These are phyloP conservation scores for Boletus bicolor DNA, from an alignment of 768 basidiomycete species.

Conservation along the genomic window DNA sequence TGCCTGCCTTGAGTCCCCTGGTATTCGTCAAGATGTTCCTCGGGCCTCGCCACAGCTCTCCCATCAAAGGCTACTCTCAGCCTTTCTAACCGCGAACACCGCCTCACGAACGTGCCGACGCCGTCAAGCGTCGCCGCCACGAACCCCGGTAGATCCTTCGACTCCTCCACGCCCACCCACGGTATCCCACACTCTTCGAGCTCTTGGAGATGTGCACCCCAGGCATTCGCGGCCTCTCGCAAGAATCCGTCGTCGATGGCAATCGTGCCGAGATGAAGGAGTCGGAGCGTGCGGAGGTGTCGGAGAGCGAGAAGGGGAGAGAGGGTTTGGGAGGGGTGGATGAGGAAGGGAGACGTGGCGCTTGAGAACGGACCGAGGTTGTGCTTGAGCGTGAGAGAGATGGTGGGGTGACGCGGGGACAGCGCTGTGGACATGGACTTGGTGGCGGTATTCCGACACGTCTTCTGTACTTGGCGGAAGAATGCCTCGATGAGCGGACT, in stretches of 20 bases:
- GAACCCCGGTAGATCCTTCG: conserved; percentile 5
- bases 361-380: conserved; percentile 22
- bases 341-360: conserved; percentile 19
- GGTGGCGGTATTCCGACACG: conserved; percentile 6
- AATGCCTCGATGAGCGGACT: conserved; percentile 20
- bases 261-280: conserved; percentile 27
- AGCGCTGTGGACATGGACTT: not conserved
- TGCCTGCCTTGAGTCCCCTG: not conserved
- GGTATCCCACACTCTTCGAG: conserved; percentile 27
- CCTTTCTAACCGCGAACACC: conserved; percentile 18
- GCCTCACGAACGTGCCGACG: conserved; percentile 18
- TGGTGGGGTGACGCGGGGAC: not conserved
- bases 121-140: conserved; percentile 22
- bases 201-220: conserved; percentile 26
- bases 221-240: conserved; percentile 24
- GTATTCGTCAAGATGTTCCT: not conserved
- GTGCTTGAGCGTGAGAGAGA: conserved; percentile 30
- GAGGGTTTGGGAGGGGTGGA: conserved; percentile 24
- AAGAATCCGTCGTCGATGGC: conserved; percentile 29
- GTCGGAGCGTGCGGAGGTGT: conserved; percentile 18
- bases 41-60: not conserved
- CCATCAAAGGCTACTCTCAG: conserved; percentile 27
- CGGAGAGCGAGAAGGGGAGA: conserved; percentile 23
- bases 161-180: conserved; percentile 23
- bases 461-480: conserved; percentile 20